Base-by-base conservation (phyloP, 495 filamentous ascomycete species). In the Penicillium arizonense region DNA sequence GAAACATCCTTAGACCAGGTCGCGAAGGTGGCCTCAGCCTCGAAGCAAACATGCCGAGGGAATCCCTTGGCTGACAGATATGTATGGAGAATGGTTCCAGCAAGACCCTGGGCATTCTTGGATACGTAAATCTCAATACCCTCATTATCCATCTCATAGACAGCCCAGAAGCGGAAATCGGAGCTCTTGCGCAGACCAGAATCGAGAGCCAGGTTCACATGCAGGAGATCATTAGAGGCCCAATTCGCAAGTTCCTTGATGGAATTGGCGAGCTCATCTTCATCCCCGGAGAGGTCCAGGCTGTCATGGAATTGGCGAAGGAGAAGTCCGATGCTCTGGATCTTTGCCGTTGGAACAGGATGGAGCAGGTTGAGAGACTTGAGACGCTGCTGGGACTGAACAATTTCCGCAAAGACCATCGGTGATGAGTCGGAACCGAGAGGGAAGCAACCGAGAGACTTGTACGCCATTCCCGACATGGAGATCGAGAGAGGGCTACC, bases 371-470 rank as follows among this genome's bases (percentile, higher is more conserved):
- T 66, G 5, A 81, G 66, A 3, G 60, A 58, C 44, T 71, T 73
- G 3, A 84, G 62, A 9, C 73, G 76, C 46, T 70, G 69, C 53
- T 82, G 81, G 20, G 73, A 75, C 34, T 76, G 63, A 21, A 82
- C 61, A 33, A 82, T 71, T 20, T 79, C 74, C 1, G 71, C 69
- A 48, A 82, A 83, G 21, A 73, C 71, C 16, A 67, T 50, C 23
- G 65, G 50, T 4, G 71, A 70, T 1, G 71, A 59, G 26, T 81
- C 69, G 4, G 78, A 69, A 0, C 81, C 81, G n/a, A 84, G 61
- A 8, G 79, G 80, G 49, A 83, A 82, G 50, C 81, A 83, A 10
- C 81, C 81, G n/a, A 82, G 66, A 11, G 67, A 51, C 13, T 65
- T 71, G 57, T 77, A 82, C 14, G 74, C 65, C 16, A 64, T 54